These are phyloP conservation scores for Coemansia sp. DNA, from an alignment of 192 early-diverging fungal genomes.

Conservation along the genomic window DNA sequence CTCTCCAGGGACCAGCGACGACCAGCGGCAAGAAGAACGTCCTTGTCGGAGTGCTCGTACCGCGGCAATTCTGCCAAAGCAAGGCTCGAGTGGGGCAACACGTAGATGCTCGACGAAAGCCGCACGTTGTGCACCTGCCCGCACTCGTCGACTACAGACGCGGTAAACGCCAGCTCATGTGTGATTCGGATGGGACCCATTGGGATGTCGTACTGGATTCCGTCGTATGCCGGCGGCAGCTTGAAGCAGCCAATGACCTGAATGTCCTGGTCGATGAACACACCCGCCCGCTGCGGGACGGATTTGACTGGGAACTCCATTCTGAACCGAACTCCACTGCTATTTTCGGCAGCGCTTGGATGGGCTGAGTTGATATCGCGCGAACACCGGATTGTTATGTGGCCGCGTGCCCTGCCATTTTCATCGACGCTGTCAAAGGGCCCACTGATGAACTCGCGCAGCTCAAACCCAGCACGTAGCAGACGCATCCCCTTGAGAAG, in stretches of 20 bases:
- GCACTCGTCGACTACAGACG: slow-evolving; percentile 35
- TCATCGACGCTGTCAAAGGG: slow-evolving; percentile 23
- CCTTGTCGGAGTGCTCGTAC: slow-evolving; percentile 45
- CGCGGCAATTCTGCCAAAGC: slow-evolving; percentile 30
- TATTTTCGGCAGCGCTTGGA: neutral
- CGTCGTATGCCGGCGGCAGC: slow-evolving; percentile 30
- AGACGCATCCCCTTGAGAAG: slow-evolving; percentile 47
- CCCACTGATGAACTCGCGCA: slow-evolving; percentile 37
- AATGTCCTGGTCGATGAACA: slow-evolving; percentile 52
- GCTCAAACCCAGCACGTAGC: slow-evolving; percentile 44
- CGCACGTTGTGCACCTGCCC: slow-evolving; percentile 49
- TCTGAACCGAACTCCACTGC: slow-evolving; percentile 10
- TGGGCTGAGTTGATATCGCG: slow-evolving; percentile 18
- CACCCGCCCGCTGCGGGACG: slow-evolving; percentile 17
- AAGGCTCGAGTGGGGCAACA: slow-evolving; percentile 18
- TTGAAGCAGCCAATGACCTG: slow-evolving; percentile 23
- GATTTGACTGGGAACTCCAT: slow-evolving; percentile 24
- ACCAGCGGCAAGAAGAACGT: slow-evolving; percentile 39
- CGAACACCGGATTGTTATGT: slow-evolving; percentile 18
- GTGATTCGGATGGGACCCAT: slow-evolving; percentile 38
- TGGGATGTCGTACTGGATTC: slow-evolving; percentile 45
- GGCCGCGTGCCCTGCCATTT: slow-evolving; percentile 7
- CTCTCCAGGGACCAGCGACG: slow-evolving; percentile 18
- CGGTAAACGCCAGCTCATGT: slow-evolving; percentile 42
- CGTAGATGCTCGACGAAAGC: slow-evolving; percentile 40